Percentiles rank a stretch among this genome's conserved stretches.
These are phyloP conservation scores for Ceratocystis cubensis DNA, from an alignment of 2,329 filamentous ascomycete species.

Conservation along the genomic window DNA sequence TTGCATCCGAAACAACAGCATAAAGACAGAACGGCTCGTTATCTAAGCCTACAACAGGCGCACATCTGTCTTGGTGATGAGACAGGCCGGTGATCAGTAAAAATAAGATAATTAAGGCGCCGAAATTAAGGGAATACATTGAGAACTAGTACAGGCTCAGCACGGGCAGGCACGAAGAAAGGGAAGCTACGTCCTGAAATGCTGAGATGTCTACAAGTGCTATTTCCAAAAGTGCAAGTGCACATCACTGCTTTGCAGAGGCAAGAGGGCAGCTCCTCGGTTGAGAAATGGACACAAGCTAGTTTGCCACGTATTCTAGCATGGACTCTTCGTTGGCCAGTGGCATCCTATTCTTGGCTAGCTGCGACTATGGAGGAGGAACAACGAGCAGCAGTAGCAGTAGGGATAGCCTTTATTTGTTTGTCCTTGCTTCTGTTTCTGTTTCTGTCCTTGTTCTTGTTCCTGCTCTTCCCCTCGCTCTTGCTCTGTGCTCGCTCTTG, in stretches of 20 bases:
- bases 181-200: not conserved
- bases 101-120: not conserved
- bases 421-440: too few relatives aligned
- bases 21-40: not conserved
- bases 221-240: too few relatives aligned
- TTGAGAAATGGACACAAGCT: not conserved
- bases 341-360: constrained; percentile 4
- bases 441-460: not conserved
- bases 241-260: too few relatives aligned
- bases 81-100: not conserved
- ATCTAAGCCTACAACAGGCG: not conserved
- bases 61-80: not conserved
- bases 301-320: not conserved
- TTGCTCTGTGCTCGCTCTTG: too few relatives aligned
- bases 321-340: constrained; percentile 4
- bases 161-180: not conserved
- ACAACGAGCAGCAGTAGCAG: too few relatives aligned
- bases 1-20: not conserved
- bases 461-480: too few relatives aligned
- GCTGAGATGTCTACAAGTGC: not conserved
- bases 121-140: not conserved
- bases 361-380: not conserved
- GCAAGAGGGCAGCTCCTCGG: too few relatives aligned
- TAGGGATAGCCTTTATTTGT: too few relatives aligned
- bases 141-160: not conserved